Conservation (phyloP, 495 filamentous ascomycete genomes). For the Baudoinia panamericana region DNA sequence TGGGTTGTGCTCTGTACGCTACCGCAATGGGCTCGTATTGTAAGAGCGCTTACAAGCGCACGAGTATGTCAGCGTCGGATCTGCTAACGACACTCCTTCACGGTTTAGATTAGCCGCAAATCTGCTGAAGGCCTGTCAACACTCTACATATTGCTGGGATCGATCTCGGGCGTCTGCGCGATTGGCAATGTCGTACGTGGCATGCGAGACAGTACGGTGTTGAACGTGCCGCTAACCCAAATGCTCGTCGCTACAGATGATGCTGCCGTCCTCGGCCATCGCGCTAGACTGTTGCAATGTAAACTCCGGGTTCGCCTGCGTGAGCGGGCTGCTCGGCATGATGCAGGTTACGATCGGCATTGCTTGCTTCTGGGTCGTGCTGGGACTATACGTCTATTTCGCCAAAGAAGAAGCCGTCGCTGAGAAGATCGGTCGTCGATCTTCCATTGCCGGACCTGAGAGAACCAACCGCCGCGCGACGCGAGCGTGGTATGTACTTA, state of each 20-base stretch:
- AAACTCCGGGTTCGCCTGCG: slow-evolving; percentile 1
- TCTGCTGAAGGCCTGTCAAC: slow-evolving; percentile 1
- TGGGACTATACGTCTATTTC: not conserved
- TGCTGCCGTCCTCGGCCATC: not conserved
- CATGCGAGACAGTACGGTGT: no score
- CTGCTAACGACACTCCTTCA: not conserved
- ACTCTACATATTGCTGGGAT: not conserved
- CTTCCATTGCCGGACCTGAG: not conserved
- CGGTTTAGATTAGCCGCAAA: not conserved
- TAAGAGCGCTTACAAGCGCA: no score
- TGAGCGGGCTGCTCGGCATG: not conserved
- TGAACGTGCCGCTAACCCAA: no score
- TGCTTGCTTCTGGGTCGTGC: slow-evolving; percentile 6
- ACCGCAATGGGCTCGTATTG: slow-evolving; percentile 1
- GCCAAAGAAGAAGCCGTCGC: slow-evolving; percentile 1
- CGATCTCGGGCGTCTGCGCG: not conserved
- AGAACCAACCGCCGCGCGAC: slow-evolving; percentile 1
- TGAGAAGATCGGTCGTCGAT: not conserved
- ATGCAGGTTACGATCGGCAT: not conserved
- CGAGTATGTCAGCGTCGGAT: not conserved
- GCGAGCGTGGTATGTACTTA: slow-evolving; percentile 1
- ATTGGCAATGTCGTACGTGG: not conserved
- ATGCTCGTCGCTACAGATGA: no score
- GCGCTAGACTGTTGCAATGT: not conserved
- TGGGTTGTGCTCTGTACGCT: slow-evolving; percentile 1